Conservation (phyloP, 164 flowering plant genomes). For the Nymphaea thermarum region DNA sequence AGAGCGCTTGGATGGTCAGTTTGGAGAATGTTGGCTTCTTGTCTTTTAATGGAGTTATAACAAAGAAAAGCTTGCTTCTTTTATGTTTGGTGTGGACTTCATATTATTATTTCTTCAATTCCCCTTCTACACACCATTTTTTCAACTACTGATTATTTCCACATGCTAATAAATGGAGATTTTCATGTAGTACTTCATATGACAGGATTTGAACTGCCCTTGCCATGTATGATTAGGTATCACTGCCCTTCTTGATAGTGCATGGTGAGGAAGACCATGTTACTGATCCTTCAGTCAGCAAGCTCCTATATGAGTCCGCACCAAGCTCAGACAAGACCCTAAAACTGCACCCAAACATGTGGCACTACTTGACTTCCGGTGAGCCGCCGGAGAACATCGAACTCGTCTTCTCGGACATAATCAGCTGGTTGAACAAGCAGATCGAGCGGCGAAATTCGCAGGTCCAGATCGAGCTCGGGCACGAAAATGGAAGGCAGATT, state of each 20-base stretch:
- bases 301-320: conserved; percentile 36
- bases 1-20: too few relatives aligned
- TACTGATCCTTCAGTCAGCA: conserved; percentile 51
- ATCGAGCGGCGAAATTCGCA: conserved; percentile 8
- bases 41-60: too few relatives aligned
- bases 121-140: too few relatives aligned
- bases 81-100: too few relatives aligned
- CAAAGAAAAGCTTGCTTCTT: too few relatives aligned
- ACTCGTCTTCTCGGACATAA: conserved; percentile 50
- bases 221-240: conserved; percentile 25
- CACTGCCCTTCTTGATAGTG: conserved; percentile 56
- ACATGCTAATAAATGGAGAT: too few relatives aligned
- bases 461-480: too few relatives aligned
- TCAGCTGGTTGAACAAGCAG: conserved; percentile 47
- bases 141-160: too few relatives aligned
- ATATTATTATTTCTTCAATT: too few relatives aligned
- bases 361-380: conserved; percentile 72
- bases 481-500: too few relatives aligned
- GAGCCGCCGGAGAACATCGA: conserved; percentile 46
- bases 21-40: too few relatives aligned
- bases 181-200: too few relatives aligned
- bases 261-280: conserved; percentile 83
- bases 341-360: conserved; percentile 67
- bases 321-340: conserved; percentile 59
- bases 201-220: neutral